Percentiles rank a stretch among this genome's conserved stretches.
Evolutionary conservation across 163 green algal species (phyloP).

Genomic region (Volvox carteri): DNA sequence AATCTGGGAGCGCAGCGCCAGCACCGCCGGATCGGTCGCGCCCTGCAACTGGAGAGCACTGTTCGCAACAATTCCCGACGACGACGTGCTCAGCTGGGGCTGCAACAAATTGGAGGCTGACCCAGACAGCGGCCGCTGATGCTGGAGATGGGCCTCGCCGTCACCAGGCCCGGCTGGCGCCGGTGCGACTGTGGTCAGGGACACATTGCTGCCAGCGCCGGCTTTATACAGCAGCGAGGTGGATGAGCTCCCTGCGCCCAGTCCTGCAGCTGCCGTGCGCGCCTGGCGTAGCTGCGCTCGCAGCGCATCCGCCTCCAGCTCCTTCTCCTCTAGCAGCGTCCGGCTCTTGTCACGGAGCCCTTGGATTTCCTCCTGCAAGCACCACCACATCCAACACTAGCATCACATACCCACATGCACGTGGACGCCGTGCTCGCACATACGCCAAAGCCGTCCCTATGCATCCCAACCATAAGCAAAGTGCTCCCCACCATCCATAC

Average conservation of each 20-base stretch:
- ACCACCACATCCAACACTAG: not conserved
- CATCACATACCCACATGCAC: not conserved
- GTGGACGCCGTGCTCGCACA: not conserved
- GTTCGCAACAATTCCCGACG: not conserved
- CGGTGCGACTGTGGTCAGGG: not conserved
- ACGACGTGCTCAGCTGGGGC: too few species aligned
- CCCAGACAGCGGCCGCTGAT: not conserved
- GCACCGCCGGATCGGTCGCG: not conserved
- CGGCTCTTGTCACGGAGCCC: slow-evolving; percentile 48
- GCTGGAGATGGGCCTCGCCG: not conserved
- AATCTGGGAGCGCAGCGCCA: not conserved
- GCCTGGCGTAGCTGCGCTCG: slow-evolving; percentile 30
- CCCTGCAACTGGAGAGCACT: not conserved
- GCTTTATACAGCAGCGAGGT: not conserved
- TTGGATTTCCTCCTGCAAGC: slow-evolving; percentile 50
- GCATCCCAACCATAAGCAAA: too few species aligned
- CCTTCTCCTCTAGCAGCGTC: slow-evolving; percentile 55
- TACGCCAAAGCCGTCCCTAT: too few species aligned
- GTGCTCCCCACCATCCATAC: too few species aligned
- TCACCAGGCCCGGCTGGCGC: not conserved
- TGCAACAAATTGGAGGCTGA: not conserved
- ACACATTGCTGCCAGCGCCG: not conserved
- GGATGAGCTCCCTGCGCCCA: not conserved
- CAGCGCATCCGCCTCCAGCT: slow-evolving; percentile 43
- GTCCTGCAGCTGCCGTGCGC: not conserved